A percentile compares a stretch with the other conserved stretches of the same genome.
Conservation (phyloP, 2,329 filamentous ascomycete species). For the Stemphylium lycopersici region DNA sequence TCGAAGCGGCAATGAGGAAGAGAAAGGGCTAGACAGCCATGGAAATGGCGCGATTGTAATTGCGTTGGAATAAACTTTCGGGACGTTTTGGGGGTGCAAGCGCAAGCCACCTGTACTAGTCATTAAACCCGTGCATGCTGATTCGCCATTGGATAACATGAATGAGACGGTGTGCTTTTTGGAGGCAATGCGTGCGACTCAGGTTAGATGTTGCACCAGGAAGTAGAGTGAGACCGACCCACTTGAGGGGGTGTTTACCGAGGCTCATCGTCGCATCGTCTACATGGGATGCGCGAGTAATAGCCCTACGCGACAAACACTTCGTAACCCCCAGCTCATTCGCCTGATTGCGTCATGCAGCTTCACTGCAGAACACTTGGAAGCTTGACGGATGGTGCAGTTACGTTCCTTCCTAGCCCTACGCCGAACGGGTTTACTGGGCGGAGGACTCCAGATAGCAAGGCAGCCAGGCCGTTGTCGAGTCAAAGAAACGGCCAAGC, state of each 20-base stretch:
- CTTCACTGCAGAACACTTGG: no score
- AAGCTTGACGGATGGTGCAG: not conserved
- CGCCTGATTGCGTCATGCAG: not conserved
- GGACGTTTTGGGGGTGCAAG: not conserved
- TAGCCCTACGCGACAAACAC: slow-evolving; percentile 1
- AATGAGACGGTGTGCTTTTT: no score
- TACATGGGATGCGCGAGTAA: slow-evolving; percentile 3
- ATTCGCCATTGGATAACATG: no score
- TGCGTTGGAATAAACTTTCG: not conserved
- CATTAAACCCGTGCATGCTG: not conserved
- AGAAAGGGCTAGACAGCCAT: not conserved
- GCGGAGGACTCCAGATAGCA: not conserved
- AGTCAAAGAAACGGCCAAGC: not conserved
- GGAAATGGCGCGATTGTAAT: not conserved
- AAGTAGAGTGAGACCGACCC: slow-evolving; percentile 2
- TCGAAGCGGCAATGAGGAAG: slow-evolving; percentile 24
- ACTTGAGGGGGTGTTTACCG: slow-evolving; percentile 1
- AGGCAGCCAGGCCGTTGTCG: not conserved
- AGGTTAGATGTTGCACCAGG: slow-evolving; percentile 6
- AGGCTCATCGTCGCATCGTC: slow-evolving; percentile 5
- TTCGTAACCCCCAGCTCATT: not conserved
- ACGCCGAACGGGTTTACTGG: not conserved
- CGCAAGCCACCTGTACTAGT: not conserved
- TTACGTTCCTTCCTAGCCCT: not conserved
- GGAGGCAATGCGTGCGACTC: not conserved